These are phyloP conservation scores for Aspergillus arachidicola DNA, from an alignment of 2,329 filamentous ascomycete genomes.

Conservation along the genomic window DNA sequence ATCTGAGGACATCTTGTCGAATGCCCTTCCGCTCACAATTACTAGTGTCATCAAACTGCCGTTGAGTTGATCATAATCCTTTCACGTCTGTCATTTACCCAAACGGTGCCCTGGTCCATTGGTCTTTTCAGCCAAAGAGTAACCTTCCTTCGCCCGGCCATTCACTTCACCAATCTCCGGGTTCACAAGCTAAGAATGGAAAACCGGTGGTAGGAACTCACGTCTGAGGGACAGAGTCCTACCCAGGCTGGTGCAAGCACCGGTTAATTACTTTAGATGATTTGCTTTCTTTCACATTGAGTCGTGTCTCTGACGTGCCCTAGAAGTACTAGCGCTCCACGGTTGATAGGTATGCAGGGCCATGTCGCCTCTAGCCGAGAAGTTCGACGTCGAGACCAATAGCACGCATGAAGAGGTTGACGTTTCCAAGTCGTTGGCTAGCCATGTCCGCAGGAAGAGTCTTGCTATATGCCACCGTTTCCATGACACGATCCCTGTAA, in stretches of 20 bases:
- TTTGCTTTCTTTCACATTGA: background rate
- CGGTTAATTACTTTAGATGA: background rate
- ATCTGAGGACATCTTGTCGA: background rate
- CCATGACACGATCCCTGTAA: slow-evolving; percentile 81
- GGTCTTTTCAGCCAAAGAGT: background rate
- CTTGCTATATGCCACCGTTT: slow-evolving; percentile 87
- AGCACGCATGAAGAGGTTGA: slow-evolving; percentile 97
- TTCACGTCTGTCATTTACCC: background rate
- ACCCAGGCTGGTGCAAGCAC: background rate
- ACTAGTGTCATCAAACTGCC: background rate
- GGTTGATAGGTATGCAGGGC: background rate
- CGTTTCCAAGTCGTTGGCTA: slow-evolving; percentile 79
- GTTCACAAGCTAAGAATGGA: slow-evolving; percentile 1
- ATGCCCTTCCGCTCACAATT: background rate
- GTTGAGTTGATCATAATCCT: background rate
- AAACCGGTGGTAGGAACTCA: background rate
- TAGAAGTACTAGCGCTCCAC: background rate
- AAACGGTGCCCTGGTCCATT: background rate
- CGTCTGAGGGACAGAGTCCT: background rate
- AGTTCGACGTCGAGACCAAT: slow-evolving; percentile 96
- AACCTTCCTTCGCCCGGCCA: background rate
- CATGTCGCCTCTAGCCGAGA: slow-evolving; percentile 52
- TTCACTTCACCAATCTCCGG: background rate
- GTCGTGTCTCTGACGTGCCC: background rate
- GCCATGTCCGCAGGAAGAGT: slow-evolving; percentile 86